Percentiles rank a stretch among this genome's conserved stretches.
Conservation (phyloP, 306 rosid genomes). For the Castanea sativa region DNA sequence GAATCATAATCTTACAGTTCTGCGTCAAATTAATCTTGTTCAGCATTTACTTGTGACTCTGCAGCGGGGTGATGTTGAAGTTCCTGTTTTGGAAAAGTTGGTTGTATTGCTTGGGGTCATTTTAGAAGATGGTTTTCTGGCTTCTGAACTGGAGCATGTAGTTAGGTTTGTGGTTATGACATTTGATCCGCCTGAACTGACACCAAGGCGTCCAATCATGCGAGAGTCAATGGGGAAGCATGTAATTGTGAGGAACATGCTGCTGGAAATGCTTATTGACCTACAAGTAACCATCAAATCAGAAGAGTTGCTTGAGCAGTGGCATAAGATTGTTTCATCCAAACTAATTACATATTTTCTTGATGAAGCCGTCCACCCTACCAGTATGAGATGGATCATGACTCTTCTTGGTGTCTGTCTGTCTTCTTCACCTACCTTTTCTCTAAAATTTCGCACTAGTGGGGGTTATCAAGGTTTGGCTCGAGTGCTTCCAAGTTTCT, state of each 20-base stretch:
- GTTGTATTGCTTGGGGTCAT: conserved; percentile 98
- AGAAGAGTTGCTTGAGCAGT: conserved; percentile 91
- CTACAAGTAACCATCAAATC: conserved; percentile 90
- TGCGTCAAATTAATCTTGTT: conserved; percentile 90
- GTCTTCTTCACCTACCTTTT: conserved; percentile 91
- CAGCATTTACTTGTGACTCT: conserved; percentile 95
- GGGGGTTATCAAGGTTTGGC: conserved; percentile 97
- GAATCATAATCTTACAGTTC: conserved; percentile 88
- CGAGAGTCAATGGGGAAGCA: conserved; percentile 99
- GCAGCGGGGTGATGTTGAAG: conserved; percentile 99
- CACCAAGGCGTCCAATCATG: conserved; percentile 52
- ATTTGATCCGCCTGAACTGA: conserved; percentile 88
- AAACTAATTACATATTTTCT: conserved; percentile 95
- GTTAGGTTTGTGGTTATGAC: conserved; percentile 98
- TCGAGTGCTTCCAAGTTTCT: conserved; percentile 90
- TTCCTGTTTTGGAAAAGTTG: conserved; percentile 91
- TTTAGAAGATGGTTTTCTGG: conserved; percentile 91
- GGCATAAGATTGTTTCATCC: conserved; percentile 98
- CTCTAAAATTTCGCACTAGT: conserved; percentile 88
- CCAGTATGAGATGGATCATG: conserved; percentile 99
- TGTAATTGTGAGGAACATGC: conserved; percentile 96
- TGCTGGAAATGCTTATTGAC: conserved; percentile 98
- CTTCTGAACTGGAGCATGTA: conserved; percentile 92
- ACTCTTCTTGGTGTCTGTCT: conserved; percentile 98
- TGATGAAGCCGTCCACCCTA: conserved; percentile 96